phyloP scores from a whole-genome alignment of 495 filamentous ascomycete genomes.

The Mytilinidion resinicola region DNA sequence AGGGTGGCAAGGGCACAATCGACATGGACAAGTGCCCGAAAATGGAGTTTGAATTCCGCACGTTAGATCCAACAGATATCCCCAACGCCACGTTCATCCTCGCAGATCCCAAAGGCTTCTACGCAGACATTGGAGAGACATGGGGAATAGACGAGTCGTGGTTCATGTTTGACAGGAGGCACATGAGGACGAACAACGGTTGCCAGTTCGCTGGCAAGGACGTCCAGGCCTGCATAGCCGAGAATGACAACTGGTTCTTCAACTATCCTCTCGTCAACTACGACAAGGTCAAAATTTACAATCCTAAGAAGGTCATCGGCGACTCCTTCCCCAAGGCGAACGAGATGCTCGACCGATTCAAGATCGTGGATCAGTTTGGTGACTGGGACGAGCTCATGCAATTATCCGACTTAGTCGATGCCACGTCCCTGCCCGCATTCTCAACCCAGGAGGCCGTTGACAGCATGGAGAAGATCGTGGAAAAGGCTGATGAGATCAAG shows the following conservation, averaged over 20 bases:
- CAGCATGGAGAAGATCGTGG: slow-evolving; percentile 11
- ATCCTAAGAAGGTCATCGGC: slow-evolving; percentile 11
- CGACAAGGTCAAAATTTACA: slow-evolving; percentile 5
- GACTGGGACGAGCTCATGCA: not conserved
- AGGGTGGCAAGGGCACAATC: not conserved
- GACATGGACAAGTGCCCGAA: slow-evolving; percentile 12
- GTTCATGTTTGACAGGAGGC: no score
- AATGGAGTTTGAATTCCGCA: slow-evolving; percentile 1
- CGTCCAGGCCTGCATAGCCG: not conserved
- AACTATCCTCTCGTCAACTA: slow-evolving; percentile 8
- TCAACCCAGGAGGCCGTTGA: slow-evolving; percentile 3
- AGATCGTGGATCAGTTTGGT: not conserved
- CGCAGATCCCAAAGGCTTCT: no score
- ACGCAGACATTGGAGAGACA: no score
- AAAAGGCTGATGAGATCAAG: slow-evolving; percentile 8
- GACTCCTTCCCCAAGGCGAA: slow-evolving; percentile 1
- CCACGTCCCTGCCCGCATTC: slow-evolving; percentile 7
- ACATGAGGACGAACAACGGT: slow-evolving; percentile 3
- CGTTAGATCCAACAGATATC: no score
- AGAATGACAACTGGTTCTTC: not conserved
- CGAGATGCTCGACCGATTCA: slow-evolving; percentile 7
- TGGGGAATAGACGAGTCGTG: no score
- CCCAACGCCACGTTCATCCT: no score
- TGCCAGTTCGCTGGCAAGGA: slow-evolving; percentile 1
- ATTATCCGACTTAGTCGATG: slow-evolving; percentile 3